Percentiles rank a stretch among this genome's conserved stretches.
These are phyloP conservation scores for Naganishia friedmannii DNA, from an alignment of 768 basidiomycete genomes.

Conservation along the genomic window DNA sequence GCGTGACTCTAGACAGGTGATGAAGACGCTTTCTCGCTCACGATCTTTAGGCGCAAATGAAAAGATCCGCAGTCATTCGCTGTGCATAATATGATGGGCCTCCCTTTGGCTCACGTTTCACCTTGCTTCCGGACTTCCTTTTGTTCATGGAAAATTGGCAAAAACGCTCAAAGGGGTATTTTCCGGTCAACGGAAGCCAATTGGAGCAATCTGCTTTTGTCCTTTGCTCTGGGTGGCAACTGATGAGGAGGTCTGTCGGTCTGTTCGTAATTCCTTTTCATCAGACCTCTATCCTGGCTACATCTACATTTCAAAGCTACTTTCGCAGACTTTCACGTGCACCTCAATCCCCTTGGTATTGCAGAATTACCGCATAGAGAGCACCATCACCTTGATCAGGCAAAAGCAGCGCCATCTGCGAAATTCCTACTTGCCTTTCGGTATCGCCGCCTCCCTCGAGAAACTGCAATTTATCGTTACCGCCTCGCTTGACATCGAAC, in stretches of 20 bases:
- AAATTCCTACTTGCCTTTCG: background rate
- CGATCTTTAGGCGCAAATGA: no score
- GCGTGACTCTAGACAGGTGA: background rate
- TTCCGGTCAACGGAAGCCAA: background rate
- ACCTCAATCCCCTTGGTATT: conserved; percentile 2
- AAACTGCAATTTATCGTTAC: background rate
- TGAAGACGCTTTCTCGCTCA: background rate
- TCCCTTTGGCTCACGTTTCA: background rate
- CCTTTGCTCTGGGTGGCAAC: background rate
- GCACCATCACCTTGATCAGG: background rate
- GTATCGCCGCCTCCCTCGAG: background rate
- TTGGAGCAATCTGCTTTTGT: conserved; percentile 1
- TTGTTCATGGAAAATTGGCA: conserved; percentile 3
- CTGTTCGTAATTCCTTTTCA: background rate
- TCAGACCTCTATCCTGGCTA: background rate
- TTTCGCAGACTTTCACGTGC: background rate
- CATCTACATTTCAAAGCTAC: conserved; percentile 6
- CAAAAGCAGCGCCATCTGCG: background rate
- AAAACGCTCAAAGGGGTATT: conserved; percentile 18
- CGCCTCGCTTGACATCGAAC: background rate
- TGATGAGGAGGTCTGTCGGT: background rate
- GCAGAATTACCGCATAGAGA: background rate
- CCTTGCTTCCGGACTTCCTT: background rate
- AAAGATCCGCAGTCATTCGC: no score
- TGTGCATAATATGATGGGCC: background rate